A percentile compares a stretch with the other conserved stretches of the same genome.
phyloP scores from a whole-genome alignment of 345 rosid species.

The Salix exigua region DNA sequence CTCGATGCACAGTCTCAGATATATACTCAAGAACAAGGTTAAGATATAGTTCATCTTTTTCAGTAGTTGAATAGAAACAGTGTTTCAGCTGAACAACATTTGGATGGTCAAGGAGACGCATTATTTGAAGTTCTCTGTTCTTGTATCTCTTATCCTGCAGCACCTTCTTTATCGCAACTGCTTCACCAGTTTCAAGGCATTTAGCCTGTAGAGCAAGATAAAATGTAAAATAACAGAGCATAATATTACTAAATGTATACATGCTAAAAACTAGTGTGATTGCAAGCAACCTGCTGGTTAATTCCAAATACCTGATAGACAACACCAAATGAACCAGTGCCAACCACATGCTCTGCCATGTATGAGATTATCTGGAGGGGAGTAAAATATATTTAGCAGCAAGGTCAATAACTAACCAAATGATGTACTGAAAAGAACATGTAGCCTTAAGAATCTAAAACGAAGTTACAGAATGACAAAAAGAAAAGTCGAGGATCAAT shows the following conservation, averaged over 20 bases:
- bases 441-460: neutral
- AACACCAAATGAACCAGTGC: conserved; percentile 89
- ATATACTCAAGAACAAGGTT: conserved; percentile 92
- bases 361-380: conserved; percentile 60
- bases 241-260: neutral
- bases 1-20: conserved; percentile 86
- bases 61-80: conserved; percentile 87
- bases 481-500: neutral
- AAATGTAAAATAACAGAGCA: neutral
- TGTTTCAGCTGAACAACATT: conserved; percentile 81
- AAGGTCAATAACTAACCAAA: neutral
- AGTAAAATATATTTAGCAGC: neutral
- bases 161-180: conserved; percentile 92
- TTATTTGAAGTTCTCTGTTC: conserved; percentile 95
- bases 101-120: conserved; percentile 82
- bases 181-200: conserved; percentile 76
- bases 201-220: conserved; percentile 50
- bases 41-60: conserved; percentile 85
- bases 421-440: neutral
- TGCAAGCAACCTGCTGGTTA: neutral
- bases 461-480: neutral
- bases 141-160: conserved; percentile 94
- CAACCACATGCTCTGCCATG: conserved; percentile 83
- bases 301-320: conserved; percentile 65
- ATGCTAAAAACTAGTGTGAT: neutral